phyloP scores from a whole-genome alignment of 2,329 filamentous ascomycete genomes.

The Diplocarpon mali region DNA sequence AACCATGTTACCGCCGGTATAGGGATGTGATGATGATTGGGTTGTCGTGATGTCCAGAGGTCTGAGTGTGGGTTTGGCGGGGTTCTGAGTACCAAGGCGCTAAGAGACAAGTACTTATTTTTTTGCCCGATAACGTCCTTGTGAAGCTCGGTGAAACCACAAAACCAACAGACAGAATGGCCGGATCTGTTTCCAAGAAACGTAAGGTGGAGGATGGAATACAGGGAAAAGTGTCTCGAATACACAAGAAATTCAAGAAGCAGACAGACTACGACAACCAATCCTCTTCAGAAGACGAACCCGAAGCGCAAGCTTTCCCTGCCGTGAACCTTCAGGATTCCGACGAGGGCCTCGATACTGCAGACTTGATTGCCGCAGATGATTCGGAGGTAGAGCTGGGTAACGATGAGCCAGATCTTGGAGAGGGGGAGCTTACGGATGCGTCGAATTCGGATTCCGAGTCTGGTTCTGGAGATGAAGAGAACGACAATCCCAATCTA shows the following conservation, averaged over 20 bases:
- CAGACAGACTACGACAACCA: conserved; percentile 51
- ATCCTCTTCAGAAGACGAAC: conserved; percentile 44
- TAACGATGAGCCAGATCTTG: conserved; percentile 17
- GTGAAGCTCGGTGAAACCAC: background rate
- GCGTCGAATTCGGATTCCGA: conserved; percentile 28
- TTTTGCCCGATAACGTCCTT: conserved; percentile 6
- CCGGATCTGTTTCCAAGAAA: conserved; percentile 33
- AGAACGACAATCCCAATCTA: conserved; percentile 33
- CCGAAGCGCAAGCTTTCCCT: conserved; percentile 33
- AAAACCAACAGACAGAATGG: conserved; percentile 19
- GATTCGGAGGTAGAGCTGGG: conserved; percentile 19
- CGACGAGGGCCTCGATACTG: conserved; percentile 24
- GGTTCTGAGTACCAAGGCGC: background rate
- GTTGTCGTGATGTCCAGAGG: background rate
- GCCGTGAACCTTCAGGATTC: conserved; percentile 37
- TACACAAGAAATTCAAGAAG: conserved; percentile 50
- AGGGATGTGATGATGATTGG: background rate
- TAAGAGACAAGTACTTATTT: conserved; percentile 3
- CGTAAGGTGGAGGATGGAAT: conserved; percentile 49
- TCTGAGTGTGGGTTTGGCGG: conserved; percentile 12
- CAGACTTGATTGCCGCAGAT: conserved; percentile 17
- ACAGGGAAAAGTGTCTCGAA: conserved; percentile 35
- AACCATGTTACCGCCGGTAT: conserved; percentile 56
- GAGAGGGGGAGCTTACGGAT: conserved; percentile 28
- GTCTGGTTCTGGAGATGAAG: conserved; percentile 23